phyloP scores from a whole-genome alignment of 1,284 basidiomycete species.

The Afroboletus lepidellus region DNA sequence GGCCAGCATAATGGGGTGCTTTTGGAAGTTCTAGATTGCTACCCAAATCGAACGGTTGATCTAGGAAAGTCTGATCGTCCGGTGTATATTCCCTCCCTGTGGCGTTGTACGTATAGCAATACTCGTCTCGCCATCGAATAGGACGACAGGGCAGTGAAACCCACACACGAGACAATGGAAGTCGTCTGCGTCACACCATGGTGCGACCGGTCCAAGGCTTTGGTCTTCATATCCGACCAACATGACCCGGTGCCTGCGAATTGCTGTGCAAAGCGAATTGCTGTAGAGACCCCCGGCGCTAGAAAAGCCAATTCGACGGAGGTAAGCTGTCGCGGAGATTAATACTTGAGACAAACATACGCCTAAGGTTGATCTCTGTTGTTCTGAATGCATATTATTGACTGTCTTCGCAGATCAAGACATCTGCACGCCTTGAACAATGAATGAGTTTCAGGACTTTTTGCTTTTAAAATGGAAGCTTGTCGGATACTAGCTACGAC shows the following conservation, averaged over 20 bases:
- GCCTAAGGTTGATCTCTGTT: not conserved
- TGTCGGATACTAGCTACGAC: not conserved
- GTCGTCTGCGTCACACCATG: conserved; percentile 4
- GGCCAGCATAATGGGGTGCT: conserved; percentile 15
- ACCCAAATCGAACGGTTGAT: conserved; percentile 8
- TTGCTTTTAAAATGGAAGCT: not conserved
- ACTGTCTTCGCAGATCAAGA: not conserved
- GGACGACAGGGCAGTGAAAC: conserved; percentile 7
- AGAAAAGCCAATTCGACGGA: conserved; percentile 5
- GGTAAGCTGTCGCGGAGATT: conserved; percentile 12
- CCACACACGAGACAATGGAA: conserved; percentile 22
- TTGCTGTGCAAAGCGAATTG: conserved; percentile 16
- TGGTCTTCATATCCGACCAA: conserved; percentile 6
- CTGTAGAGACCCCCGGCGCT: conserved; percentile 3
- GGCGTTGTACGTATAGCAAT: not conserved
- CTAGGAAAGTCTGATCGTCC: not conserved
- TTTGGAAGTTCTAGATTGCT: conserved; percentile 3
- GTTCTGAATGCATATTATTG: not conserved
- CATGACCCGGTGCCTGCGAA: conserved; percentile 2
- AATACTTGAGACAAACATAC: conserved; percentile 1
- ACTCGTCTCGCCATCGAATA: conserved; percentile 5
- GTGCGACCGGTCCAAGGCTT: not conserved
- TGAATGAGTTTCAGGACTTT: not conserved
- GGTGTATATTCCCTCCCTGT: not conserved
- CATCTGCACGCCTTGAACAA: not conserved